Percentiles rank a stretch among this genome's conserved stretches.
Conservation (phyloP, 257 asterid genomes). For the Ilex aquifolium region DNA sequence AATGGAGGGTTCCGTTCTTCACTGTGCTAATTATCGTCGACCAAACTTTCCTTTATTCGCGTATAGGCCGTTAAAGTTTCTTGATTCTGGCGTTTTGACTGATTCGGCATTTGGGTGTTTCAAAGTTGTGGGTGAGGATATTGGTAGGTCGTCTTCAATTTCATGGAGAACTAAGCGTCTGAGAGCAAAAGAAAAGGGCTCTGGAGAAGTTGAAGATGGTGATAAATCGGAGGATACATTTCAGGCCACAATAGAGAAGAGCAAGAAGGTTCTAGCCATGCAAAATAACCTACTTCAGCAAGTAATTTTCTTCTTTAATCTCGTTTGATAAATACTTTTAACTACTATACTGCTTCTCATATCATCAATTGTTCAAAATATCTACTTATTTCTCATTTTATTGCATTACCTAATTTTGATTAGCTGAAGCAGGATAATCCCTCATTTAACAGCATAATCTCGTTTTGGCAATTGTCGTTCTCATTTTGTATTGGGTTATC, state of each 20-base stretch:
- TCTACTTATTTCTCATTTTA: not conserved
- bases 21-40: constrained; percentile 25
- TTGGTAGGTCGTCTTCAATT: constrained; percentile 29
- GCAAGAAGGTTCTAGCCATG: constrained; percentile 70
- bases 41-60: constrained; percentile 36
- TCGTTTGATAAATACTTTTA: not conserved
- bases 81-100: constrained; percentile 24
- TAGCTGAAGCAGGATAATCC: too few relatives aligned
- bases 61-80: constrained; percentile 27
- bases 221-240: constrained; percentile 56
- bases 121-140: constrained; percentile 22
- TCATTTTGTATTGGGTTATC: too few relatives aligned
- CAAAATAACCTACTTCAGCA: constrained; percentile 69
- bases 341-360: not conserved
- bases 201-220: constrained; percentile 33
- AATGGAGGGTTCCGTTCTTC: constrained; percentile 37
- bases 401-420: too few relatives aligned
- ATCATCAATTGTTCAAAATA: not conserved
- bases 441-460: too few relatives aligned
- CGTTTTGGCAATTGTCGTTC: too few relatives aligned
- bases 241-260: constrained; percentile 66
- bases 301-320: constrained; percentile 26
- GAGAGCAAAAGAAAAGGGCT: constrained; percentile 33
- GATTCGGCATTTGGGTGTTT: constrained; percentile 29
- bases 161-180: constrained; percentile 35